Base-by-base conservation (phyloP, 371 early-diverging fungal genomes). In the Vairimorpha ceranae region DNA sequence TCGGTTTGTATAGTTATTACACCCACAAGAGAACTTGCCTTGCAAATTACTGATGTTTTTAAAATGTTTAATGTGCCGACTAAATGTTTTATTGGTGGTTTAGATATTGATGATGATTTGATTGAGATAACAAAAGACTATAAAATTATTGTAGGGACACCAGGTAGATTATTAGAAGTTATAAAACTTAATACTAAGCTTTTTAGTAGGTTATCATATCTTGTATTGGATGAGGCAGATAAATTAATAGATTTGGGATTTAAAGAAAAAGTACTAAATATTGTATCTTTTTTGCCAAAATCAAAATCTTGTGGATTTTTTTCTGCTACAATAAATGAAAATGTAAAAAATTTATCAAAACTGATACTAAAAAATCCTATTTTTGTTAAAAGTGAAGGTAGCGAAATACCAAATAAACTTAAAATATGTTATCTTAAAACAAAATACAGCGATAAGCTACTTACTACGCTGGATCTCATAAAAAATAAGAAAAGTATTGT, bases 141-240 rank as follows among this genome's bases (percentile, higher is more conserved):
- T 54, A 94, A 92, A 78, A 85, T 96, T 52, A 74, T 94, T 51
- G 89, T 97, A 19, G 91, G 91, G 77, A 97, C 99, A 4, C 97
- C 97, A 0, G 99, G 99, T 17, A 89, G 97, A 76, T 83, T 98
- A 71, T 89, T 91, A 76, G 95, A 96, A 82, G 92, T 94, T 80
- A 83, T 94, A 73, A 91, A 86, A 84, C 92, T 92, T 84, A 92
- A 74, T 17, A 45, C 69, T 56, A 68, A 80, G 35, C 58, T 69
- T 21, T 71, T 71, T 56, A 61, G 64, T 0, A 72, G 60, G 45
- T 25, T 83, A 23, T 67, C 79, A 68, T 72, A 92, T 92, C 80
- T 90, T 86, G 91, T 93, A 0, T 80, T 96, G 48, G 98, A 97
- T 85, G 98, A 97, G 85, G 96, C 95, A 1, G 98, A 97, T 84